phyloP scores from a whole-genome alignment of 495 filamentous ascomycete species.

The Penicillium crystallinum region DNA sequence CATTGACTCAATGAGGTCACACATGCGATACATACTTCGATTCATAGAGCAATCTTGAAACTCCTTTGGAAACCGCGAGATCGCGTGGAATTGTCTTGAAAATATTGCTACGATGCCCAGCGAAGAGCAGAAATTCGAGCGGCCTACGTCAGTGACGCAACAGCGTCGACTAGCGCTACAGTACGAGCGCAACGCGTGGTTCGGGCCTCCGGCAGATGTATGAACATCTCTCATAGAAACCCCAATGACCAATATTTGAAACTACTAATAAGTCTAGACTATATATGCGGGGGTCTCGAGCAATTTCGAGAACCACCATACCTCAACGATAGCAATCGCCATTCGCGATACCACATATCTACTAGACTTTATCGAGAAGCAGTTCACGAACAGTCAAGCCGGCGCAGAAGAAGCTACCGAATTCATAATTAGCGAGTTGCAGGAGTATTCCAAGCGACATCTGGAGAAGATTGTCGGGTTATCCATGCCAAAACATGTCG shows the following conservation, averaged over 20 bases:
- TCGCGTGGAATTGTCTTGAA: background rate
- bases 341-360: slow-evolving; percentile 76
- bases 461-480: slow-evolving; percentile 63
- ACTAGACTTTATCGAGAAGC: slow-evolving; percentile 65
- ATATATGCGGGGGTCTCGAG: slow-evolving; percentile 61
- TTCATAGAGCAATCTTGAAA: background rate
- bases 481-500: slow-evolving; percentile 41
- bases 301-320: slow-evolving; percentile 43
- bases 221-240: background rate
- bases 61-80: background rate
- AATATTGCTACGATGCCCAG: slow-evolving; percentile 5
- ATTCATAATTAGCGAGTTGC: slow-evolving; percentile 49
- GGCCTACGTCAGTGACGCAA: slow-evolving; percentile 29
- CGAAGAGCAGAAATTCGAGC: slow-evolving; percentile 18
- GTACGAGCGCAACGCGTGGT: slow-evolving; percentile 22
- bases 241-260: background rate
- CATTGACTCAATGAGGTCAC: slow-evolving; percentile 1
- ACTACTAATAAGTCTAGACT: slow-evolving; percentile 36
- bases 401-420: slow-evolving; percentile 41
- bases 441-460: slow-evolving; percentile 55
- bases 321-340: slow-evolving; percentile 57
- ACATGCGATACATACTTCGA: background rate
- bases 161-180: slow-evolving; percentile 27
- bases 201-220: slow-evolving; percentile 19
- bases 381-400: slow-evolving; percentile 33